Evolutionary conservation across 495 filamentous ascomycete species (phyloP).

Genomic region (Chaetomium fimeti): DNA sequence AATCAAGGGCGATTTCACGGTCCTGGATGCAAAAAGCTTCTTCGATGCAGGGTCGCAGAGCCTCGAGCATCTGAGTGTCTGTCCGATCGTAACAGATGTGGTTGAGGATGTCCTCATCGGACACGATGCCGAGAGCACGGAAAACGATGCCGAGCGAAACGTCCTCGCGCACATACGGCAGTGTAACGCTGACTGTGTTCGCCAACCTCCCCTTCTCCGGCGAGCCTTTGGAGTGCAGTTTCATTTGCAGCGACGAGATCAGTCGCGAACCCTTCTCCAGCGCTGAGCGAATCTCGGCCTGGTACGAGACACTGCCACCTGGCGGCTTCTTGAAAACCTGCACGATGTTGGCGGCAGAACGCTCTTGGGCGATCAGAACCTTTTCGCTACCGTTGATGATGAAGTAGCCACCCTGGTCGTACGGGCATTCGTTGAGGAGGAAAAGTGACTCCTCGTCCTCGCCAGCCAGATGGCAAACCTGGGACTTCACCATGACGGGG

Average conservation of each 20-base stretch:
- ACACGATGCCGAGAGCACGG: conserved; percentile 90
- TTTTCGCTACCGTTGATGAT: conserved; percentile 99
- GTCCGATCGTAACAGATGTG: conserved; percentile 94
- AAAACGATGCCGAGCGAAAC: conserved; percentile 94
- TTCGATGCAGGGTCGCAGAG: conserved; percentile 93
- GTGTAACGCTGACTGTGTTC: conserved; percentile 79
- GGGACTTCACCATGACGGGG: conserved; percentile 95
- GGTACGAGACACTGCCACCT: conserved; percentile 81
- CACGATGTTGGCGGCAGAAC: conserved; percentile 95
- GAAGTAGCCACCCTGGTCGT: conserved; percentile 97
- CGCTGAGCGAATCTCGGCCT: conserved; percentile 93
- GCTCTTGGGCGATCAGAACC: conserved; percentile 95
- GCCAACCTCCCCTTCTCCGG: conserved; percentile 73
- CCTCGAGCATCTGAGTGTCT: conserved; percentile 95
- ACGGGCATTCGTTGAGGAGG: conserved; percentile 89
- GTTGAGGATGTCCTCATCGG: conserved; percentile 96
- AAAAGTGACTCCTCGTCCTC: conserved; percentile 79
- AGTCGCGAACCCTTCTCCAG: conserved; percentile 93
- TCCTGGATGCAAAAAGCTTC: conserved; percentile 96
- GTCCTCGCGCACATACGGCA: conserved; percentile 92
- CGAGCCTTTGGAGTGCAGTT: conserved; percentile 81
- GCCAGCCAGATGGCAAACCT: conserved; percentile 83
- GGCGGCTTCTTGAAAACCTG: conserved; percentile 97
- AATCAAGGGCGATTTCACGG: conserved; percentile 91
- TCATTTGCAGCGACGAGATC: conserved; percentile 85